Conservation (phyloP, 345 rosid species). For the Hibiscus syriacus region DNA sequence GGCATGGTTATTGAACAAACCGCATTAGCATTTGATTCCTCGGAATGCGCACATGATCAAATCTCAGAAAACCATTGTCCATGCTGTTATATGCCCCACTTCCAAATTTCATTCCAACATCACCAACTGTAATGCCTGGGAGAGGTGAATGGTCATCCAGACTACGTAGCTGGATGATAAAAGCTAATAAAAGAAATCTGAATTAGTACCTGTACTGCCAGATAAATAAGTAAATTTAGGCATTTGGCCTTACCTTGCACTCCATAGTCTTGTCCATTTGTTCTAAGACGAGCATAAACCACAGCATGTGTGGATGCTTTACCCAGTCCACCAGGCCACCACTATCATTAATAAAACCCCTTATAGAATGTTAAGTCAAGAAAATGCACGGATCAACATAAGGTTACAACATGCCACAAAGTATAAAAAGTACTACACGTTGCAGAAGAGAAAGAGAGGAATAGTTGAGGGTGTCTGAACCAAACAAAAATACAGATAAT, state of each 20-base stretch:
- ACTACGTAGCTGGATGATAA: slow-evolving; percentile 89
- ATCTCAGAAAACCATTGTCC: slow-evolving; percentile 93
- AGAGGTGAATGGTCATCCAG: slow-evolving; percentile 96
- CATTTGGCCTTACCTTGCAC: slow-evolving; percentile 56
- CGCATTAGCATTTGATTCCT: slow-evolving; percentile 93
- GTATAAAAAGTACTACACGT: neutral
- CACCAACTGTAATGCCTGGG: slow-evolving; percentile 86
- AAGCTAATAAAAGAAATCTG: slow-evolving; percentile 46
- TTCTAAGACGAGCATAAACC: slow-evolving; percentile 86
- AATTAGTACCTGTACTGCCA: slow-evolving; percentile 13
- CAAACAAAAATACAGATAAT: neutral
- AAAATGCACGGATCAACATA: neutral
- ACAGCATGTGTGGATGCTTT: slow-evolving; percentile 84
- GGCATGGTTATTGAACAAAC: slow-evolving; percentile 30
- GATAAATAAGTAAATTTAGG: neutral
- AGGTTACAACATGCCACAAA: neutral
- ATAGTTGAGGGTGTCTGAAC: no score
- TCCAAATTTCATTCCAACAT: slow-evolving; percentile 92
- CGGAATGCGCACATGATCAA: slow-evolving; percentile 90
- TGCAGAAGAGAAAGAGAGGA: no score
- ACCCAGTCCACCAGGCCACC: slow-evolving; percentile 99
- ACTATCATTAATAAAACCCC: slow-evolving; percentile 32
- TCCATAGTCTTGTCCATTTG: slow-evolving; percentile 72
- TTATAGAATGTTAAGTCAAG: slow-evolving; percentile 3
- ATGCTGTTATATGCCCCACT: slow-evolving; percentile 86